Evolutionary conservation across 352 stramenopile genomes (phyloP), one percentile per base, ranked within the genome.

Genomic region (Phytophthora sansomeana): DNA sequence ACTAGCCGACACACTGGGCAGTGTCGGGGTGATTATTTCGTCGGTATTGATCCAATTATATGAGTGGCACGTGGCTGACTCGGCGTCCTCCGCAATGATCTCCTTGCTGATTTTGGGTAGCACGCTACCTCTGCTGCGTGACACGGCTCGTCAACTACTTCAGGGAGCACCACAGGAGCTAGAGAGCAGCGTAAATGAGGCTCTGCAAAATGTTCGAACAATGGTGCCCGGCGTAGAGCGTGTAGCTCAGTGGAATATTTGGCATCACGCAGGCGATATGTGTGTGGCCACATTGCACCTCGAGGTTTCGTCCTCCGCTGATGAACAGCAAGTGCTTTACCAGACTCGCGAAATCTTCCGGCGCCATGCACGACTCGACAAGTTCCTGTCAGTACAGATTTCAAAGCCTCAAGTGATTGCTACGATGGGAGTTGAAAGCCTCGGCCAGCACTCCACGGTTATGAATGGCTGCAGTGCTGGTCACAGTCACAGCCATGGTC

Each of bases 21-120:
- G 87, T 62, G 77, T 97, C 10, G 90, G 89, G 11, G 91, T 97
- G 21, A 97, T 97, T 63, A 68, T 95, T 30, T 96, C 86, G 46
- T 96, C 90, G 9, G 55, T 96, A 10, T 67, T 97, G 53, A 95
- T 97, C 46, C 71, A 97, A 44, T 84, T 83, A 65, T 94, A 90
- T 54, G 81, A 78, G 21, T 94, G 88, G 89, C 79, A 93, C 48
- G 75, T 93, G n/a, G 85, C 87, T 7, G 89, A 97, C 56, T 90
- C 89, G 38, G 55, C 88, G 8, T 96, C 85, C 46, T 95, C 87
- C 13, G 80, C 84, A n/a, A 67, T 95, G 35, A 95, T 97, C 49
- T 86, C 87, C 21, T 49, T 97, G 50, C 63, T 97, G 32, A 95
- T 97, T 64, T 74, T 96, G 48, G 84, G 79, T n/a, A 93, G 84